These are phyloP conservation scores for Entophlyctis luteolus DNA, from an alignment of 192 early-diverging fungal genomes.

Conservation along the genomic window DNA sequence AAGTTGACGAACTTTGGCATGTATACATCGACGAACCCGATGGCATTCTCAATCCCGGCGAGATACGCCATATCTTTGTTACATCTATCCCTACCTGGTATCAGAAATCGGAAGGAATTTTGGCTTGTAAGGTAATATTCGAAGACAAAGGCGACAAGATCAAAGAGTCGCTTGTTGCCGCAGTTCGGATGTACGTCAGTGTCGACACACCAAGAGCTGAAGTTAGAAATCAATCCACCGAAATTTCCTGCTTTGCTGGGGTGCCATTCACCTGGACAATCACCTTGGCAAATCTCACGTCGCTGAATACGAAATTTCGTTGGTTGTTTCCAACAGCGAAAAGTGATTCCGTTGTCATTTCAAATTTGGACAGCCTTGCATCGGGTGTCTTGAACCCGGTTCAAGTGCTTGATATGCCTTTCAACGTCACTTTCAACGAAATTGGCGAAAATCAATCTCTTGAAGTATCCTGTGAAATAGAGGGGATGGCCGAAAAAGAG, in stretches of 20 bases:
- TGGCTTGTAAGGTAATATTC: slow-evolving; percentile 30
- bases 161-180: too few species aligned
- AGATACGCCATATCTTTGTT: slow-evolving; percentile 16
- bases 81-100: slow-evolving; percentile 40
- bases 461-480: slow-evolving; percentile 31
- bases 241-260: not conserved
- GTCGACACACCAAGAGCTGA: too few species aligned
- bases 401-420: slow-evolving; percentile 12
- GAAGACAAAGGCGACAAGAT: too few species aligned
- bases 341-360: not conserved
- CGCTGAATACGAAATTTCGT: slow-evolving; percentile 30
- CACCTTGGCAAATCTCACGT: slow-evolving; percentile 30
- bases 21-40: slow-evolving; percentile 21
- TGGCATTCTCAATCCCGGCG: slow-evolving; percentile 30
- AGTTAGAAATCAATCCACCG: not conserved
- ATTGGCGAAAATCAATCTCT: slow-evolving; percentile 19
- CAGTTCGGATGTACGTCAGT: too few species aligned
- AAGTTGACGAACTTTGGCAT: slow-evolving; percentile 30
- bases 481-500: slow-evolving; percentile 48
- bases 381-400: slow-evolving; percentile 25
- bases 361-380: slow-evolving; percentile 12
- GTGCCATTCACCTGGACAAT: slow-evolving; percentile 36
- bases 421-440: slow-evolving; percentile 16
- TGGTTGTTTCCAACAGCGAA: slow-evolving; percentile 15
- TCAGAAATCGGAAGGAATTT: slow-evolving; percentile 30